Percentiles rank a stretch among this genome's conserved stretches.
These are phyloP conservation scores for Chlamydomonas applanata DNA, from an alignment of 139 green algal genomes.

Conservation along the genomic window DNA sequence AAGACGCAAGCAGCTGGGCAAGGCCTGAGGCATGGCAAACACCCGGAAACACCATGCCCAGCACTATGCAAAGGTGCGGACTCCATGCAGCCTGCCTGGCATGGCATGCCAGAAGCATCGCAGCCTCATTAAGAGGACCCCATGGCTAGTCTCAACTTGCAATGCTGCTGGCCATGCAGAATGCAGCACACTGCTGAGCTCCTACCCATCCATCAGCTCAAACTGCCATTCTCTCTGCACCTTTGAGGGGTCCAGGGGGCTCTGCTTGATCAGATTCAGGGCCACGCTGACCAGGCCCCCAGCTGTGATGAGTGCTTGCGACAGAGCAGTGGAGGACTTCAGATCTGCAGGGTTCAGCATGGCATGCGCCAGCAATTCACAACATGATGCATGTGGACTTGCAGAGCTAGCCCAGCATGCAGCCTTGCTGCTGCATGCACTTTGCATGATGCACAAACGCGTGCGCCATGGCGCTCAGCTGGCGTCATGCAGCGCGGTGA, in stretches of 20 bases:
- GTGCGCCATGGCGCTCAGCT: neutral
- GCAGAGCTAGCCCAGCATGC: neutral
- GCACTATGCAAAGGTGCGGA: neutral
- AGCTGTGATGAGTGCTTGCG: constrained; percentile 26
- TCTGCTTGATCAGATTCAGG: constrained; percentile 13
- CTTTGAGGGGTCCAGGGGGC: neutral
- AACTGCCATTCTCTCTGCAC: too few relatives aligned
- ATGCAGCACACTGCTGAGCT: too few relatives aligned
- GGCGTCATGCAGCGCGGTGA: neutral
- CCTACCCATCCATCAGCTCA: too few relatives aligned
- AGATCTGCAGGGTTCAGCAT: neutral
- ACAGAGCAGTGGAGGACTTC: constrained; percentile 22
- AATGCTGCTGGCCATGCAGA: neutral
- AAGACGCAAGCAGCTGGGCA: too few relatives aligned
- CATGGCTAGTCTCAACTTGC: too few relatives aligned
- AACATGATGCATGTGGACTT: neutral
- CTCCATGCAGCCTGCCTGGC: neutral
- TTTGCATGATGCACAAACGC: neutral
- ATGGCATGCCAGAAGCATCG: neutral
- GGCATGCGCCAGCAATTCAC: neutral
- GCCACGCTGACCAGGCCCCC: constrained; percentile 9
- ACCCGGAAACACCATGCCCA: too few relatives aligned
- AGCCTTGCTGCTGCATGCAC: neutral
- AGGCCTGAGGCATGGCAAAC: too few relatives aligned
- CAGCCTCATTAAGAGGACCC: too few relatives aligned